phyloP scores from a whole-genome alignment of 1,139 yeast genomes.

The Yamadazyma diospyri region DNA sequence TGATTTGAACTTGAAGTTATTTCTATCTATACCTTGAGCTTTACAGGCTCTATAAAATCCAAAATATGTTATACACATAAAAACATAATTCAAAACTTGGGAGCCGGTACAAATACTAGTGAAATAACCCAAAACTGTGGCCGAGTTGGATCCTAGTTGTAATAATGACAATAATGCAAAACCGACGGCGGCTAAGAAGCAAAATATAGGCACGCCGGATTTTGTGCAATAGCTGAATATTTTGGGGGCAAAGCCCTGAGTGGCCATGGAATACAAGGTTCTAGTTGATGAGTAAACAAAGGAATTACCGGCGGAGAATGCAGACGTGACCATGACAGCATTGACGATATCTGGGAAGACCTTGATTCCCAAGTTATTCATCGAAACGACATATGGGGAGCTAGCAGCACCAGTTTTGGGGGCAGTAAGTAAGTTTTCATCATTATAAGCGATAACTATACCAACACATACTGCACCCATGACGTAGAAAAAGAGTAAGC shows the following conservation, averaged over 20 bases:
- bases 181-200: conserved; percentile 60
- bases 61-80: conserved; percentile 59
- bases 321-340: conserved; percentile 24
- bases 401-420: conserved; percentile 28
- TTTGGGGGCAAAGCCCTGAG: conserved; percentile 35
- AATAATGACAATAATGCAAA: conserved; percentile 58
- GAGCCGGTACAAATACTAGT: conserved; percentile 74
- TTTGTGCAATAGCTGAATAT: conserved; percentile 31
- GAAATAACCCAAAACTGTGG: conserved; percentile 62
- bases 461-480: conserved; percentile 40
- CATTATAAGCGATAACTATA: conserved; percentile 38
- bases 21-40: conserved; percentile 61
- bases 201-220: conserved; percentile 22
- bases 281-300: conserved; percentile 39
- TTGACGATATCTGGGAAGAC: conserved; percentile 38
- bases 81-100: conserved; percentile 65
- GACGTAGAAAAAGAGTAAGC: conserved; percentile 65
- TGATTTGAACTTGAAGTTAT: conserved; percentile 64
- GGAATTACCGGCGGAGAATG: conserved; percentile 41
- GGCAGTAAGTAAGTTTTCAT: conserved; percentile 25
- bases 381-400: conserved; percentile 42
- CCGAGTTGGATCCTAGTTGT: conserved; percentile 53
- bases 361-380: conserved; percentile 32
- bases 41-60: conserved; percentile 58
- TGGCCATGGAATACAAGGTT: conserved; percentile 34